phyloP scores from a whole-genome alignment of 2,329 filamentous ascomycete species.

The Monosporascus sp. region DNA sequence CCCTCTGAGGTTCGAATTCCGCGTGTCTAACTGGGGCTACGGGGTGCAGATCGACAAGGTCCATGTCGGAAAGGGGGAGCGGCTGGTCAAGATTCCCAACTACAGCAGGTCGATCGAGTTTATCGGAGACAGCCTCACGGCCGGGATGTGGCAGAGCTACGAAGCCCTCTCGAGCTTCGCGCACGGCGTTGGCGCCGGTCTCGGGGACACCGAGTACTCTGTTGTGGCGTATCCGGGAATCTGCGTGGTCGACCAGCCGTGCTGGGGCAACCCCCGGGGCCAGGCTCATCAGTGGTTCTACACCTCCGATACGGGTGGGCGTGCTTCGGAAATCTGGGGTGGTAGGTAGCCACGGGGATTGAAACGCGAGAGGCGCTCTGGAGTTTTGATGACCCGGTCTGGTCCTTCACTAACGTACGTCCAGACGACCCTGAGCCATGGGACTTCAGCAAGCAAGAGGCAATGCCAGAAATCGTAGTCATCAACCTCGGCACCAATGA shows the following conservation, averaged over 20 bases:
- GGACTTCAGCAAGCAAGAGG: constrained; percentile 38
- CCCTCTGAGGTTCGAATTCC: constrained; percentile 49
- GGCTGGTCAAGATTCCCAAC: constrained; percentile 38
- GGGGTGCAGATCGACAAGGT: constrained; percentile 53
- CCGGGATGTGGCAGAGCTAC: constrained; percentile 54
- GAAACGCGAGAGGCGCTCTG: neutral
- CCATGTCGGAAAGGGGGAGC: constrained; percentile 39
- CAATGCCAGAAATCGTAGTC: constrained; percentile 38
- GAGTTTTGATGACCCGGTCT: neutral
- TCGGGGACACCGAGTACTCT: constrained; percentile 54
- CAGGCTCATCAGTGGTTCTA: constrained; percentile 54
- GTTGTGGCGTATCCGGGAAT: constrained; percentile 56
- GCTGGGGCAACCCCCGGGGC: constrained; percentile 47
- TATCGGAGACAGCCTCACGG: constrained; percentile 44
- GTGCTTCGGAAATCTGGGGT: constrained; percentile 39
- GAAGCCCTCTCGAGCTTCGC: constrained; percentile 53
- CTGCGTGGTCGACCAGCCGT: constrained; percentile 50
- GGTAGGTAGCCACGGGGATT: constrained; percentile 24
- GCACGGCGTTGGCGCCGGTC: constrained; percentile 49
- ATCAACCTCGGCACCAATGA: constrained; percentile 46
- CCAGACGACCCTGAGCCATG: constrained; percentile 38
- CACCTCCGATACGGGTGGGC: constrained; percentile 47
- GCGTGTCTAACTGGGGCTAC: constrained; percentile 58
- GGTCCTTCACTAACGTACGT: neutral
- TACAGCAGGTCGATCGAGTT: constrained; percentile 35